Conservation (phyloP, 768 basidiomycete genomes). For the Coprinopsis cinerea region DNA sequence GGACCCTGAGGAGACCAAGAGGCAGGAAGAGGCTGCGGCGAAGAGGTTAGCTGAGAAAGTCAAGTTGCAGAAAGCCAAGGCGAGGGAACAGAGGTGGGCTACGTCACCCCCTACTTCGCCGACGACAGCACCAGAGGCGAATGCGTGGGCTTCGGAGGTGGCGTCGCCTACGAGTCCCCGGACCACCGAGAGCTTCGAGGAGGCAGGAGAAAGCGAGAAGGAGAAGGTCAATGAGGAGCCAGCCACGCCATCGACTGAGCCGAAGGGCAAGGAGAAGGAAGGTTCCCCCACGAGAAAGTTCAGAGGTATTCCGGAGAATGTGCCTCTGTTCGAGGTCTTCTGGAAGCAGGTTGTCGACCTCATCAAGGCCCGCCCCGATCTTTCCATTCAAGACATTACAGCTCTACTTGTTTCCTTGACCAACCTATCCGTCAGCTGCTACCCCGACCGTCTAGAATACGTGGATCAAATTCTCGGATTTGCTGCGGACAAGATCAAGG, state of each 20-base stretch:
- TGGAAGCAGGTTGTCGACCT: constrained; percentile 98
- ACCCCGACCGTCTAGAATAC: constrained; percentile 94
- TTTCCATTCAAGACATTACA: constrained; percentile 96
- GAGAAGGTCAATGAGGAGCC: constrained; percentile 23
- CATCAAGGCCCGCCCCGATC: constrained; percentile 97
- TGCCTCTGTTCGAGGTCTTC: constrained; percentile 95
- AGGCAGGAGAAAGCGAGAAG: constrained; percentile 16
- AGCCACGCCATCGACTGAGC: constrained; percentile 21
- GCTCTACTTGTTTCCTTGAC: constrained; percentile 92
- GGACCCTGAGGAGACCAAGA: constrained; percentile 89
- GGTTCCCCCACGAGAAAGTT: constrained; percentile 66
- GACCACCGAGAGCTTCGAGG: constrained; percentile 9
- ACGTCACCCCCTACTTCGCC: constrained; percentile 31
- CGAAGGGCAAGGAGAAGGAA: constrained; percentile 55
- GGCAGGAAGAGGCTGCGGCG: constrained; percentile 90
- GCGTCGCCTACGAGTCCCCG: constrained; percentile 30
- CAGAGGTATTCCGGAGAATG: constrained; percentile 91
- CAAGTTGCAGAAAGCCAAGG: constrained; percentile 60
- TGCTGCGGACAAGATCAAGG: constrained; percentile 79
- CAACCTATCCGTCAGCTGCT: constrained; percentile 93
- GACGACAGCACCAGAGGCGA: constrained; percentile 30
- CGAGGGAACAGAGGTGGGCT: constrained; percentile 42
- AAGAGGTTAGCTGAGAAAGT: constrained; percentile 84
- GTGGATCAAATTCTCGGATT: constrained; percentile 94
- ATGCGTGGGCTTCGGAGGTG: constrained; percentile 46